Conservation (phyloP, 352 stramenopile species). For the Pythium oligandrum region DNA sequence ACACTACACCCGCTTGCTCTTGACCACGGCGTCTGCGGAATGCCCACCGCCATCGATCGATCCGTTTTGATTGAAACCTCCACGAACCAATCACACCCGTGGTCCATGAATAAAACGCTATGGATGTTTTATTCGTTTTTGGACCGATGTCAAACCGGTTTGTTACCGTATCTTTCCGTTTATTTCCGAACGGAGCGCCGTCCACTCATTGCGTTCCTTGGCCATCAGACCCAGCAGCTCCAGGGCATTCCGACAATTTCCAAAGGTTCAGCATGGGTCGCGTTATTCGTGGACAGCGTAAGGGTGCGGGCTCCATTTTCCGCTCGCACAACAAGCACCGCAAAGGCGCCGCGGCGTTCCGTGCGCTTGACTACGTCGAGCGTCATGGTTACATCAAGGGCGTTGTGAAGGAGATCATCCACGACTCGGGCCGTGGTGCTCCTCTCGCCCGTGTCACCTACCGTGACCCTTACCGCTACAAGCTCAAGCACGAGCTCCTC, state of each 20-base stretch:
- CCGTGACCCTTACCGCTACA: slow-evolving; percentile 89
- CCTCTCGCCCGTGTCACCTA: slow-evolving; percentile 94
- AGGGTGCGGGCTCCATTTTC: slow-evolving; percentile 82
- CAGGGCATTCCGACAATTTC: slow-evolving; percentile 80
- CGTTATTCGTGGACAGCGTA: slow-evolving; percentile 88
- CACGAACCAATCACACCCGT: too few species aligned
- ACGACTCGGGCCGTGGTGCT: slow-evolving; percentile 97
- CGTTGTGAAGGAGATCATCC: slow-evolving; percentile 98
- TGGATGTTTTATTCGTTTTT: too few species aligned
- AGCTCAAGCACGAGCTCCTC: slow-evolving; percentile 94
- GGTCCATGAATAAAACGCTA: too few species aligned
- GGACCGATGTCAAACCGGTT: too few species aligned
- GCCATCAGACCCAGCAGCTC: too few species aligned
- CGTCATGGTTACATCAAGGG: slow-evolving; percentile 98
- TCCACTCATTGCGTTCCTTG: too few species aligned
- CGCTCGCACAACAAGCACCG: slow-evolving; percentile 80
- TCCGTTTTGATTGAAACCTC: too few species aligned
- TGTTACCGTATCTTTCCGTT: too few species aligned
- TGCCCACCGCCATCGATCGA: too few species aligned
- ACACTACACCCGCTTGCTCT: slow-evolving; percentile 3
- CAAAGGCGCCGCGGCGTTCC: slow-evolving; percentile 71
- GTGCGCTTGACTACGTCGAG: slow-evolving; percentile 89
- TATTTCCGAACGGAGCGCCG: too few species aligned
- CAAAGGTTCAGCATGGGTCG: slow-evolving; percentile 69
- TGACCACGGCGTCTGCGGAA: too few species aligned